Percentiles rank a stretch among this genome's conserved stretches.
Evolutionary conservation across 1,284 basidiomycete species (phyloP).

Genomic region (Boletellus dicymbophilus): DNA sequence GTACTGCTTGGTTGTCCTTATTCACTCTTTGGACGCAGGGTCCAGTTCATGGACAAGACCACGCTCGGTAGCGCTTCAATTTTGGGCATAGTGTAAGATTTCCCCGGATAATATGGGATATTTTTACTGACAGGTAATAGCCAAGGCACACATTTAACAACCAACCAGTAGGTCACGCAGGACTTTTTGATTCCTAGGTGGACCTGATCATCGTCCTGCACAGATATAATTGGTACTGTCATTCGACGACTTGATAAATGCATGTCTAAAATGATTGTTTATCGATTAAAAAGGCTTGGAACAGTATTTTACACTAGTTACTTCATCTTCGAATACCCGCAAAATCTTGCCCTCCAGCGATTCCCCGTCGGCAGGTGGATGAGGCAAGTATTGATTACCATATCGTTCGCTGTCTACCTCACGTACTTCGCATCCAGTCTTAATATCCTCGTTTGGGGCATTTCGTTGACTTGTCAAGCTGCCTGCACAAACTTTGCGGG

Average conservation of each 20-base stretch:
- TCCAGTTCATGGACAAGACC: conserved; percentile 76
- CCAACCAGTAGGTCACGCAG: too few species aligned
- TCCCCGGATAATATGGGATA: too few species aligned
- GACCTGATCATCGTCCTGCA: too few species aligned
- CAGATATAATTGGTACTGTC: too few species aligned
- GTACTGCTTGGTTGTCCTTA: not conserved
- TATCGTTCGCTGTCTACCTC: too few species aligned
- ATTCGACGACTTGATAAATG: too few species aligned
- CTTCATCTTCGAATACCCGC: conserved; percentile 62
- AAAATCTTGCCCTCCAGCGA: conserved; percentile 75
- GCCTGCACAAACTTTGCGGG: conserved; percentile 56
- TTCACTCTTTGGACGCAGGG: conserved; percentile 37
- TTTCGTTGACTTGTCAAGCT: conserved; percentile 50
- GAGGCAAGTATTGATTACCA: too few species aligned
- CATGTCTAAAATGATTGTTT: too few species aligned
- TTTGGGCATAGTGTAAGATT: conserved; percentile 71
- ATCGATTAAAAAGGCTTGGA: conserved; percentile 72
- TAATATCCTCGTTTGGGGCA: conserved; percentile 56
- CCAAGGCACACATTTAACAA: conserved; percentile 44
- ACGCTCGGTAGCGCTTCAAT: conserved; percentile 74
- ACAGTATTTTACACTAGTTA: conserved; percentile 79
- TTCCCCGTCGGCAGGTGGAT: conserved; percentile 80
- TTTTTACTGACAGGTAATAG: too few species aligned
- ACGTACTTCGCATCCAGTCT: conserved; percentile 33
- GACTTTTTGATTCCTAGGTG: too few species aligned